phyloP scores from a whole-genome alignment of 2,329 filamentous ascomycete genomes.

The Pseudopyrenochaeta lycopersici region DNA sequence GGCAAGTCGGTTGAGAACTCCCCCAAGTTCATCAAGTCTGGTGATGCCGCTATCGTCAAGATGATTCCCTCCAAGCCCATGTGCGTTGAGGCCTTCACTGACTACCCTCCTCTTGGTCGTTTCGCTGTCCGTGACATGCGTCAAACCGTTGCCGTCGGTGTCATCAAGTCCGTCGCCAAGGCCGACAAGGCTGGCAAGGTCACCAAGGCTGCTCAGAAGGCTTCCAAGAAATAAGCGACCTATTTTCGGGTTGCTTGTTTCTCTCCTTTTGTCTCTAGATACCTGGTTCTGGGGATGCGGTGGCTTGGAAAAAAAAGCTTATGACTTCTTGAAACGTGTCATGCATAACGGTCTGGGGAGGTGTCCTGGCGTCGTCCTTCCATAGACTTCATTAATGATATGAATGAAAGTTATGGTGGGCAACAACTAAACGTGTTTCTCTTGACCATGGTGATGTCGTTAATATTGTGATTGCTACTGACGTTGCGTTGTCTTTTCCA shows the following conservation, averaged over 20 bases:
- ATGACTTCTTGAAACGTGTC: conserved; percentile 44
- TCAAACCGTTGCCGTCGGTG: conserved; percentile 85
- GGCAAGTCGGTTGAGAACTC: conserved; percentile 91
- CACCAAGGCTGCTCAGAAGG: conserved; percentile 58
- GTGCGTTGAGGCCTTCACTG: conserved; percentile 99
- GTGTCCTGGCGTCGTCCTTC: conserved; percentile 48
- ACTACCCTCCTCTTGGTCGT: conserved; percentile 99
- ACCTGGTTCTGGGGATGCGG: conserved; percentile 49
- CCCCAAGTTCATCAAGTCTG: conserved; percentile 99
- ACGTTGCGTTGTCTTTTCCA: not conserved
- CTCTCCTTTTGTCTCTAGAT: conserved; percentile 43
- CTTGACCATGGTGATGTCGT: not conserved
- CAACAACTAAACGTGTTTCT: conserved; percentile 18
- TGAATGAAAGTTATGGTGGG: conserved; percentile 50
- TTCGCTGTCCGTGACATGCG: conserved; percentile 99
- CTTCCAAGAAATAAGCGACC: conserved; percentile 53
- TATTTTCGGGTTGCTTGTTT: conserved; percentile 41
- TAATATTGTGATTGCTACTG: not conserved
- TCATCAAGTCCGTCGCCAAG: conserved; percentile 77
- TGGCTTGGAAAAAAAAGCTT: conserved; percentile 48
- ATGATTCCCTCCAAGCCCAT: conserved; percentile 99
- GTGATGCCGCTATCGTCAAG: conserved; percentile 99
- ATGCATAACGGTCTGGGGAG: conserved; percentile 49
- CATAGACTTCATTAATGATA: conserved; percentile 51
- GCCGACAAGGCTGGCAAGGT: conserved; percentile 61